phyloP scores from a whole-genome alignment of 306 rosid genomes.

The Lagenaria siceraria region DNA sequence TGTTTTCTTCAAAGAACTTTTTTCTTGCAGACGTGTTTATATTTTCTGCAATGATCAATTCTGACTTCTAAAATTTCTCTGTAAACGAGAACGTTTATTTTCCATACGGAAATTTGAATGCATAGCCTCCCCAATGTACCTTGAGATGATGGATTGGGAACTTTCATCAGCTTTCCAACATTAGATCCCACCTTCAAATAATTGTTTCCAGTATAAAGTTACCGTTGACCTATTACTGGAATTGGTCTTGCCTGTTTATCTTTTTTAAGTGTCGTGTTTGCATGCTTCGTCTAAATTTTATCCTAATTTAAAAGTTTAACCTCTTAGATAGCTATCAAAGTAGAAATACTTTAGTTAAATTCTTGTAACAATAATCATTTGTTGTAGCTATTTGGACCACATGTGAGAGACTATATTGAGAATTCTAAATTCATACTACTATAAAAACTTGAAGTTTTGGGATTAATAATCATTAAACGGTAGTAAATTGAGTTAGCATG shows the following conservation, averaged over 20 bases:
- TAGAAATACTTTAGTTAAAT: not conserved
- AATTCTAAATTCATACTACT: not conserved
- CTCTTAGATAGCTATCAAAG: not conserved
- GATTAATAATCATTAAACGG: not conserved
- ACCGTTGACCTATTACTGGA: not conserved
- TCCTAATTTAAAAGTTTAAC: not conserved
- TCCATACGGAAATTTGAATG: not conserved
- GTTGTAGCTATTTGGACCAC: not conserved
- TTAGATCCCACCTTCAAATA: not conserved
- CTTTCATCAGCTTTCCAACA: not conserved
- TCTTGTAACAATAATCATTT: not conserved
- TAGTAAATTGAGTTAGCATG: not conserved
- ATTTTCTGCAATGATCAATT: not conserved
- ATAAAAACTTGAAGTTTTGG: not conserved
- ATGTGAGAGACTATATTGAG: not conserved
- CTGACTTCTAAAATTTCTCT: not conserved
- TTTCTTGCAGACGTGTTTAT: not conserved
- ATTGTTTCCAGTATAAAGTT: not conserved
- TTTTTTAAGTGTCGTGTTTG: too few species aligned
- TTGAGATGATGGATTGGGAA: not conserved
- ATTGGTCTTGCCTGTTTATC: not conserved
- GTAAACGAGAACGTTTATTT: not conserved
- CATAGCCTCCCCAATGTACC: not conserved
- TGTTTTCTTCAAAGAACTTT: conserved; percentile 13
- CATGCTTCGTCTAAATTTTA: not conserved